Percentiles rank a stretch among this genome's conserved stretches.
Evolutionary conservation across 768 basidiomycete species (phyloP).

Genomic region (Tylopilus sp.): DNA sequence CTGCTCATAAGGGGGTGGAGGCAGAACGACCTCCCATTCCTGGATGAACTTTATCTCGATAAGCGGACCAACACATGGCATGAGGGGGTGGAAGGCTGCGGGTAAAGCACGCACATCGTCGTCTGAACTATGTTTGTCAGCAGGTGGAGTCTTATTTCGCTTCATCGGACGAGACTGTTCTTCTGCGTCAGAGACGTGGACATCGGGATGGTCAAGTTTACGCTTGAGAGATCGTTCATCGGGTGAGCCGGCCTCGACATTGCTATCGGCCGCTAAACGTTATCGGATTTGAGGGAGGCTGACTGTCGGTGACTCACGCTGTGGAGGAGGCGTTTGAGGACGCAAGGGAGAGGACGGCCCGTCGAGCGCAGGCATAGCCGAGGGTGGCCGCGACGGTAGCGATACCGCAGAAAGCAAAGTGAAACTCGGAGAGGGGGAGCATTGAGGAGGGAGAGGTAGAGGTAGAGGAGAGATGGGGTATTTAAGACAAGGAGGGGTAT

Average conservation of each 20-base stretch:
- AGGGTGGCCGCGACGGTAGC: constrained; percentile 60
- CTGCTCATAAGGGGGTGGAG: constrained; percentile 30
- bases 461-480: constrained; percentile 13
- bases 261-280: constrained; percentile 29
- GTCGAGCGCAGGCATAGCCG: constrained; percentile 54
- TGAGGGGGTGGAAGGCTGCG: background rate
- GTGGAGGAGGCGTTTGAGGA: constrained; percentile 18
- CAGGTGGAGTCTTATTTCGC: constrained; percentile 42
- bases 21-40: constrained; percentile 33
- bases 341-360: constrained; percentile 22
- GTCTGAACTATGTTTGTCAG: constrained; percentile 26
- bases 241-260: constrained; percentile 25
- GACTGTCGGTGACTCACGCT: constrained; percentile 32
- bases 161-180: constrained; percentile 27
- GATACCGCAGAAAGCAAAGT: constrained; percentile 52
- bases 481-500: constrained; percentile 19
- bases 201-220: constrained; percentile 29
- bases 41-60: constrained; percentile 20
- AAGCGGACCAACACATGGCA: constrained; percentile 14
- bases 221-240: constrained; percentile 32
- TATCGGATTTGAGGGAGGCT: constrained; percentile 27
- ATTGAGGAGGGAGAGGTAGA: constrained; percentile 29
- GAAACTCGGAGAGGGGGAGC: constrained; percentile 52
- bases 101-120: constrained; percentile 24
- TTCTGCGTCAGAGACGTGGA: constrained; percentile 29